Evolutionary conservation across 176 grass and related monocot genomes (phyloP).

Genomic region (Oryza nivara): DNA sequence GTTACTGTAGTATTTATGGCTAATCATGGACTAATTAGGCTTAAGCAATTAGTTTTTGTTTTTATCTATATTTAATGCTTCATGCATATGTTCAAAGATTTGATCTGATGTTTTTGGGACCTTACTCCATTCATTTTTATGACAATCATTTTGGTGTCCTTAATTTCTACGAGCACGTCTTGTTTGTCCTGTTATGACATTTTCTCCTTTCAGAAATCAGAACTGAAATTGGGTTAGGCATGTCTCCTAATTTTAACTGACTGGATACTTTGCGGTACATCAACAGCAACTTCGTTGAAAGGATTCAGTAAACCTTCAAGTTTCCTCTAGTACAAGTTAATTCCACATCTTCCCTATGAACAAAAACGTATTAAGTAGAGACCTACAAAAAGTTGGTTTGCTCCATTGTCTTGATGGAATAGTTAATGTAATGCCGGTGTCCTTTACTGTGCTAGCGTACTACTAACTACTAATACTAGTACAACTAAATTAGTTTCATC

Average conservation of each 20-base stretch:
- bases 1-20: too few species aligned
- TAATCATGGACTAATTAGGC: too few species aligned
- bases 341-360: background rate
- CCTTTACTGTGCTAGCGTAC: background rate
- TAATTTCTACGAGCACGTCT: background rate
- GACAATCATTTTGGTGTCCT: background rate
- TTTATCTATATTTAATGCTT: too few species aligned
- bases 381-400: constrained; percentile 7
- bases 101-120: too few species aligned
- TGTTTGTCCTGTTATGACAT: background rate
- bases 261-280: background rate
- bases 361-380: background rate
- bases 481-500: background rate
- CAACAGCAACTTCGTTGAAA: background rate
- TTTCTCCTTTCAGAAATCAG: background rate
- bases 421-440: background rate
- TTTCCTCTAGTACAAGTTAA: background rate
- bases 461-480: background rate
- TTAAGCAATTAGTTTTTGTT: too few species aligned
- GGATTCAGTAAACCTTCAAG: background rate
- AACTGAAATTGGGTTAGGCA: background rate
- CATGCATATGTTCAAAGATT: too few species aligned
- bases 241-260: background rate
- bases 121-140: background rate
- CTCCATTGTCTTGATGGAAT: constrained; percentile 5